These are phyloP conservation scores for Penstemon eatonii DNA, from an alignment of 257 asterid genomes.

Conservation along the genomic window DNA sequence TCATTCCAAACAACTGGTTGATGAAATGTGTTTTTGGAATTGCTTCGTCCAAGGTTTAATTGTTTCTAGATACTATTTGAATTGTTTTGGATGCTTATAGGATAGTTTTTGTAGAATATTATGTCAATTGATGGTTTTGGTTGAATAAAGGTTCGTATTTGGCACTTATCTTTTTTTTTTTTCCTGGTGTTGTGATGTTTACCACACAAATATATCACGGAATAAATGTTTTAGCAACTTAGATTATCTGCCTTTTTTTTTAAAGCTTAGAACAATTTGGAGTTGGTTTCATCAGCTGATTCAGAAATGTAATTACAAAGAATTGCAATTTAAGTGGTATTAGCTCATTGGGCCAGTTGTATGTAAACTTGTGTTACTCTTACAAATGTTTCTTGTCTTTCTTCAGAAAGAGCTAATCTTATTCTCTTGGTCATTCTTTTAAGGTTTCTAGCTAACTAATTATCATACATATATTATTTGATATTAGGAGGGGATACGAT, in stretches of 20 bases:
- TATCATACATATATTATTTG: neutral
- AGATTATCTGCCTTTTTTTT: neutral
- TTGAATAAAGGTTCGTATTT: no score
- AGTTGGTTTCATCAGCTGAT: conserved; percentile 6
- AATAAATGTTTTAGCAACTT: neutral
- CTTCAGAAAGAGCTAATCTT: neutral
- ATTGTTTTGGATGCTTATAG: conserved; percentile 4
- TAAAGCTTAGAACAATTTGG: neutral
- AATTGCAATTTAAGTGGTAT: neutral
- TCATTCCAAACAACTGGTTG: neutral
- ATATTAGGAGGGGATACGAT: conserved; percentile 70
- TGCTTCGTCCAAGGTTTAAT: neutral
- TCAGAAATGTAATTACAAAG: neutral
- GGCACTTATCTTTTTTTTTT: no score
- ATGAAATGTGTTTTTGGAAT: conserved; percentile 3
- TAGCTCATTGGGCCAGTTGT: neutral
- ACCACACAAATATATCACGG: no score
- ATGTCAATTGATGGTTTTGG: no score
- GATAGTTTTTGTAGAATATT: neutral
- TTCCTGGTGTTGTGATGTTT: no score
- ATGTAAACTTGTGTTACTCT: neutral
- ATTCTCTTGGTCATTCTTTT: neutral
- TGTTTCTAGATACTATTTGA: neutral
- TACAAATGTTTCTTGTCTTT: no score
- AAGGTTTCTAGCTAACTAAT: neutral